Conservation (phyloP, 768 basidiomycete genomes). For the Fistulinella prunicolor region DNA sequence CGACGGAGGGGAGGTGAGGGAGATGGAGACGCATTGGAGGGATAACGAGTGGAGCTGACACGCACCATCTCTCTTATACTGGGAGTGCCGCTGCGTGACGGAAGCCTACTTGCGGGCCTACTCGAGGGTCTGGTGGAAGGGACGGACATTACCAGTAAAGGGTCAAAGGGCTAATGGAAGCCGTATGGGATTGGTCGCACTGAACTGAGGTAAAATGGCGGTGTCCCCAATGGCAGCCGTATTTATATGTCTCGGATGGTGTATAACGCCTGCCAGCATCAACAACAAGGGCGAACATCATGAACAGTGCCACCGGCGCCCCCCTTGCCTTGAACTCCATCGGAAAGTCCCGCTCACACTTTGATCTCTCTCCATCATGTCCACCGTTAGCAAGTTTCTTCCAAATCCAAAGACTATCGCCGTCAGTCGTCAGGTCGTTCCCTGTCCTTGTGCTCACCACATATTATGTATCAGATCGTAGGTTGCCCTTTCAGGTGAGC, state of each 20-base stretch:
- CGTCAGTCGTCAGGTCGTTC: constrained; percentile 47
- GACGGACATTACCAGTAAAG: constrained; percentile 20
- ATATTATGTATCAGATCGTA: constrained; percentile 63
- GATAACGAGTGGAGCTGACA: neutral
- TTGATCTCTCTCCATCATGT: neutral
- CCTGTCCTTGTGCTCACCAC: constrained; percentile 7
- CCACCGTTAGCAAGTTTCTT: constrained; percentile 26
- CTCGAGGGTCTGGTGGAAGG: constrained; percentile 27
- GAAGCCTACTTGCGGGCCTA: constrained; percentile 26
- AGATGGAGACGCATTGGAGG: constrained; percentile 30
- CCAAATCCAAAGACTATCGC: constrained; percentile 72
- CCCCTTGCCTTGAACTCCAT: no score
- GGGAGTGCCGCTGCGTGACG: constrained; percentile 40
- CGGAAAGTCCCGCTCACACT: constrained; percentile 10
- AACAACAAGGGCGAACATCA: neutral
- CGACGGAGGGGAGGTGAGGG: constrained; percentile 29
- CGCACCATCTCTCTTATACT: constrained; percentile 44
- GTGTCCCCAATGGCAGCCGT: constrained; percentile 1
- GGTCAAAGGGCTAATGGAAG: neutral
- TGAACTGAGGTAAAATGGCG: constrained; percentile 18
- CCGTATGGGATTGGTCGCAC: constrained; percentile 6
- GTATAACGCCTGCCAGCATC: no score
- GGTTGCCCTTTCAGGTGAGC: constrained; percentile 94
- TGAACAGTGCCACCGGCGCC: neutral
- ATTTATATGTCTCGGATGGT: constrained; percentile 26